Evolutionary conservation across 495 filamentous ascomycete species (phyloP), one percentile per base, ranked within the genome.

Genomic region (Delitschia confertaspora): DNA sequence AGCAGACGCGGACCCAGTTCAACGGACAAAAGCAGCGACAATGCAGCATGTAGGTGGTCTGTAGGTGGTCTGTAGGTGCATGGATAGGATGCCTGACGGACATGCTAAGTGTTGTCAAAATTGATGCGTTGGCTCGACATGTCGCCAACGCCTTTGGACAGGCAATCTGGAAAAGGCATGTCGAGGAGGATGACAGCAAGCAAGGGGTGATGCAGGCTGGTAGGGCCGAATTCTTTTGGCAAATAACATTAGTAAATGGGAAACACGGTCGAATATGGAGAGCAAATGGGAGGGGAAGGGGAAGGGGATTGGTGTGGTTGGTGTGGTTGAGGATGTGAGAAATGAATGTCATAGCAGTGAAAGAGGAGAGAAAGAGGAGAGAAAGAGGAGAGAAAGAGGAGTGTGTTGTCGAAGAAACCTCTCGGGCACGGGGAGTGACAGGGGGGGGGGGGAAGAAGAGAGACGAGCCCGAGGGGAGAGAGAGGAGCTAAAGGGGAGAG

Each of bases 41-140:
- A 45, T 38, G 49, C 35, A 48, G 11, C 14, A 48, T n/a, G n/a
- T n/a, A n/a, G n/a, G n/a, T n/a, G n/a, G n/a, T n/a, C n/a, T n/a
- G n/a, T n/a, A n/a, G n/a, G n/a, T n/a, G n/a, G n/a, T n/a, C 53
- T 48, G 53, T 51, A 52, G 23, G 49, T 57, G 49, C 53, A 57
- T 53, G 53, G 53, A 49, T 57, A 53, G 49, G 38, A 41, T 52
- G 53, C 53, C 45, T 43, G 48, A 52, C 37, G 43, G 47, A 33
- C 43, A 46, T 47, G 53, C 53, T 57, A 57, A 46, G 49, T 57
- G 53, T 38, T 56, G 53, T 57, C 53, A 57, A 53, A 53, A 30
- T 32, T 57, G 53, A 57, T 57, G 53, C 49, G 53, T 38, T 57
- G 53, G 53, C 53, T 57, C 53, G 53, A 44, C 53, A 53, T 48